Conservation (phyloP, 1,139 yeast genomes). For the Debaryomycetaceae sp. region DNA sequence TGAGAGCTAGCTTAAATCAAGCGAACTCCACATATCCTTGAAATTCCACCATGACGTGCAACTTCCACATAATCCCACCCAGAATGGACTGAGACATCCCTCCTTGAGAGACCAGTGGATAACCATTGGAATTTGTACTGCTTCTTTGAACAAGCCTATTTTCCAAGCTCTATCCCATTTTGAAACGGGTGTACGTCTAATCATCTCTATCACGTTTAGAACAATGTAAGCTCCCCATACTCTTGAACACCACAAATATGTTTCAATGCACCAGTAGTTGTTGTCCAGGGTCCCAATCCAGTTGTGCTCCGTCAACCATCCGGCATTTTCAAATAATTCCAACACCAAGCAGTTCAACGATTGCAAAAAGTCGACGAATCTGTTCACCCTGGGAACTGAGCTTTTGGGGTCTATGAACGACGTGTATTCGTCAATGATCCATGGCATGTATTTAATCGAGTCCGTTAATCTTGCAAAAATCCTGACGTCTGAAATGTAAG, state of each 20-base stretch:
- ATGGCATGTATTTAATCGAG: slow-evolving; percentile 49
- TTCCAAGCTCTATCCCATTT: slow-evolving; percentile 39
- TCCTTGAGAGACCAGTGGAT: slow-evolving; percentile 56
- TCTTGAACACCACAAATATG: slow-evolving; percentile 50
- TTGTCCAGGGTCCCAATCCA: slow-evolving; percentile 49
- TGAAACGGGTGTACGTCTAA: slow-evolving; percentile 38
- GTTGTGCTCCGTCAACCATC: slow-evolving; percentile 55
- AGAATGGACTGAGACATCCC: slow-evolving; percentile 51
- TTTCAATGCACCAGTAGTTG: slow-evolving; percentile 41
- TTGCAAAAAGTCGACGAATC: slow-evolving; percentile 39
- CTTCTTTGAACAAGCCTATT: slow-evolving; percentile 35
- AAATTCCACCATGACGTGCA: slow-evolving; percentile 50
- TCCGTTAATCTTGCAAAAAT: slow-evolving; percentile 55
- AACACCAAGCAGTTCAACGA: slow-evolving; percentile 42
- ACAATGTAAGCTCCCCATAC: slow-evolving; percentile 56
- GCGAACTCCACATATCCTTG: slow-evolving; percentile 35
- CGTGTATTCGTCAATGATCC: slow-evolving; percentile 40
- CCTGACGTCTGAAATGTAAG: slow-evolving; percentile 50
- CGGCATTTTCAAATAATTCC: slow-evolving; percentile 55
- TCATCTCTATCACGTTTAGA: slow-evolving; percentile 44
- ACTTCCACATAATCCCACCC: slow-evolving; percentile 49
- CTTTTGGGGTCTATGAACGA: slow-evolving; percentile 26
- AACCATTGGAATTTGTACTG: slow-evolving; percentile 52
- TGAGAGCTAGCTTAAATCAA: slow-evolving; percentile 21
- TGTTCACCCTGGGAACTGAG: slow-evolving; percentile 26